These are phyloP conservation scores for Tolypocladium endophyticum DNA, from an alignment of 2,329 filamentous ascomycete genomes.

Conservation along the genomic window DNA sequence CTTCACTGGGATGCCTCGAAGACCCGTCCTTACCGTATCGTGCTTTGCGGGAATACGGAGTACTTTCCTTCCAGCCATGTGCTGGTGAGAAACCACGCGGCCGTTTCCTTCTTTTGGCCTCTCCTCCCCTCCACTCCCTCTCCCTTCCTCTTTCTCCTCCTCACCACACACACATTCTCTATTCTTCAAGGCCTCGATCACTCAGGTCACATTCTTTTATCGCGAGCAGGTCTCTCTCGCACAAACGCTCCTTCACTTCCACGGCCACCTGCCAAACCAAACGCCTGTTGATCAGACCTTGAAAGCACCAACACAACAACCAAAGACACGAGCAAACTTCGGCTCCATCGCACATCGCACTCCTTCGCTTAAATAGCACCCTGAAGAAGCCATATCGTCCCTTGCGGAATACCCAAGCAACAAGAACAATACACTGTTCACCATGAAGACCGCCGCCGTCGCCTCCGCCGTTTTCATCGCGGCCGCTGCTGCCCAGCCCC, in stretches of 20 bases:
- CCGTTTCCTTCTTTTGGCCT: not conserved
- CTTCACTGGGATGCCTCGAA: not conserved
- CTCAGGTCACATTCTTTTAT: constrained; percentile 3
- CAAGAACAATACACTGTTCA: constrained; percentile 8
- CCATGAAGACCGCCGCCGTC: constrained; percentile 30
- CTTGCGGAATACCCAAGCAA: not conserved
- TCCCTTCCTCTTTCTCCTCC: not conserved
- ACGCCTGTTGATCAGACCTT: not conserved
- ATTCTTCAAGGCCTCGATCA: not conserved
- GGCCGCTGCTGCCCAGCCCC: constrained; percentile 41
- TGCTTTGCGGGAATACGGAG: not conserved
- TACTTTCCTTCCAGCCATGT: not conserved
- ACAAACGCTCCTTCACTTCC: constrained; percentile 5
- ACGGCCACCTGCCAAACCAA: not conserved
- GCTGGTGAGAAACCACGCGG: not conserved
- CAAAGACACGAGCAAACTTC: not conserved
- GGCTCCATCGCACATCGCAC: not conserved
- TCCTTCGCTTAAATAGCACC: not conserved
- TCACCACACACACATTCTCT: not conserved
- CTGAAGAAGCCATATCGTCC: not conserved
- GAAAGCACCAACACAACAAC: not conserved
- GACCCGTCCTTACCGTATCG: no score
- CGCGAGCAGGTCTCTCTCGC: constrained; percentile 4
- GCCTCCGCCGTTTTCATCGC: constrained; percentile 23
- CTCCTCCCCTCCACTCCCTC: not conserved